phyloP scores from a whole-genome alignment of 2,329 filamentous ascomycete species.

The Cylindrodendrum hubeiense region DNA sequence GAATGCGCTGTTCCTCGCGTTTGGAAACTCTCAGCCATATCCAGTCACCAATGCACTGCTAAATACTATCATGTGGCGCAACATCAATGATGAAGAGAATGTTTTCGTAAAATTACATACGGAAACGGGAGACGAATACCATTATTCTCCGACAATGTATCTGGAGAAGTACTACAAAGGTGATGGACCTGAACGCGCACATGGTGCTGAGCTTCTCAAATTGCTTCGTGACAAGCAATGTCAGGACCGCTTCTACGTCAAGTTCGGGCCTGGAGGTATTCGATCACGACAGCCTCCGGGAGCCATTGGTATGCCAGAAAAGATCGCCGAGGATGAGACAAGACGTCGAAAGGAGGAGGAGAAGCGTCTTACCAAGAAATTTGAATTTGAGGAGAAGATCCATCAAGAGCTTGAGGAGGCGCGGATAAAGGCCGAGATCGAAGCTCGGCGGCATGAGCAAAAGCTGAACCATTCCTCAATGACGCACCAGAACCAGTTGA shows the following conservation, averaged over 20 bases:
- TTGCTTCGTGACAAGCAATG: not conserved
- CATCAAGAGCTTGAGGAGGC: not conserved
- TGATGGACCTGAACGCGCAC: not conserved
- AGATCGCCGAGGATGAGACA: not conserved
- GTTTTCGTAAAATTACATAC: not conserved
- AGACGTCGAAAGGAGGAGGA: not conserved
- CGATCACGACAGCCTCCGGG: not conserved
- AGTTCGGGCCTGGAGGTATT: not conserved
- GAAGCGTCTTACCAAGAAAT: not conserved
- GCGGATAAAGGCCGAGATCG: not conserved
- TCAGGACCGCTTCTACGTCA: not conserved
- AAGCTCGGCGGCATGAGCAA: not conserved
- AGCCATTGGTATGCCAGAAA: not conserved
- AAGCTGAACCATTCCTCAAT: not conserved
- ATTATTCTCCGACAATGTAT: constrained; percentile 24
- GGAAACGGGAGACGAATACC: constrained; percentile 1
- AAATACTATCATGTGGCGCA: constrained; percentile 11
- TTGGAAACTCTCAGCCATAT: constrained; percentile 18
- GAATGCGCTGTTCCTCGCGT: constrained; percentile 21
- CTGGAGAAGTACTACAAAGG: not conserved
- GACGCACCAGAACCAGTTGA: not conserved
- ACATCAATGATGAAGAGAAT: constrained; percentile 9
- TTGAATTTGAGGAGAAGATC: not conserved
- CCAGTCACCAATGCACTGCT: constrained; percentile 10
- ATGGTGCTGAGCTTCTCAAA: not conserved